Evolutionary conservation across 768 basidiomycete species (phyloP), one percentile per base, ranked within the genome.

Genomic region (Antrodiella citrinella): DNA sequence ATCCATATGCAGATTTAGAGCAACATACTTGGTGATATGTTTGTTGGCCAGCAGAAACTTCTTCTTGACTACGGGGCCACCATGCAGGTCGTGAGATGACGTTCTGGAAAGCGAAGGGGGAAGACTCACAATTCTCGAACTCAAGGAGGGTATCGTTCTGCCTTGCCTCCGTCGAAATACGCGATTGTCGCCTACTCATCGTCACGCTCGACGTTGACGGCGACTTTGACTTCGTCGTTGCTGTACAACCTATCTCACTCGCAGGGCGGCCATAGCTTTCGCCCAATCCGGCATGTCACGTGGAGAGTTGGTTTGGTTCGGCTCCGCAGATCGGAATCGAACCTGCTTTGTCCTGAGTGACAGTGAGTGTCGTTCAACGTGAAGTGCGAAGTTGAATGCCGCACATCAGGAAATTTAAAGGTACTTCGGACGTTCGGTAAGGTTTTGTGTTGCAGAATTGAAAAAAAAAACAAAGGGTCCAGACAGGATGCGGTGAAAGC

Each of bases 1-100:
- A 18, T 22, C 23, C 43, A 25, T 19, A 23, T 22, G 43, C 23
- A 24, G 12, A 51, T 50, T 19, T 1, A 15, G 44, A 19, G 10
- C 26, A 26, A 65, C 77, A 35, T 58, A 90, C 88, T 91, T 91
- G 21, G 89, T 90, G 63, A 91, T 91, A 68, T 91, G 89, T 68
- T 90, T 91, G 70, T 91, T 91, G 51, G 88, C 87, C 52, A 90
- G 82, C 19, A 91, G 74, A 60, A 90, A 91, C 71, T 89, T 91
- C 81, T 88, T 89, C 82, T 91, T 91, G 74, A 91, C 89, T 91
- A 63, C 40, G 49, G 55, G n/a, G 55, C 30, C 30, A 35, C 30
- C 30, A 35, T 35, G 30, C 30, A n/a, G 67, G 56, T 63, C 41
- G 45, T 41, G 58, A 54, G 50, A 57, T 52, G 44, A 45, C 18